Base-by-base conservation (phyloP, 164 flowering plant species). In the Chloranthus sessilifolius region DNA sequence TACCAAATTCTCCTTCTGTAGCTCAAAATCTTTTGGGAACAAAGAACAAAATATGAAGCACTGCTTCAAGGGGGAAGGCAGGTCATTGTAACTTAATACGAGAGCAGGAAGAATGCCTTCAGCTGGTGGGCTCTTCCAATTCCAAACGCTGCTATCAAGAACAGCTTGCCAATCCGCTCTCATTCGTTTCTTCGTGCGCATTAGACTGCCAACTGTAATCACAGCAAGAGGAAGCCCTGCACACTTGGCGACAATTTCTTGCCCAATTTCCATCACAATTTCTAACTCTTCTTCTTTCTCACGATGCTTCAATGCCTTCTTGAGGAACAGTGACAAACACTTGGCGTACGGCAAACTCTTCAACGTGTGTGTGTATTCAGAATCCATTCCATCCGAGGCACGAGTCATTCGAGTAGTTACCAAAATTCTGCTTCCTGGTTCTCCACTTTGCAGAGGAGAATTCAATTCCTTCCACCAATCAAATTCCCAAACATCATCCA, bases 401-500 rank as follows among this genome's bases (percentile, higher is more conserved):
- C 24, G 3, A 12, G 4, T 21, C 24, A 17, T 20, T 7, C 46
- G 19, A 17, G 46, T 42, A 6, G 46, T 38, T 17, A 38, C 42
- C 15, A 38, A 38, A 8, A 38, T 21, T 21, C 42, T 10, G 19
- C 42, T 38, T 9, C 42, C 42, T 21, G 19, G 7, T 7, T 17
- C 42, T n/a, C 21, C 21, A 10, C 15, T 21, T n/a, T 9, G 42
- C 21, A 38, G 4, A n/a, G 19, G 9, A 4, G 23, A 20, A 16
- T 42, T 20, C 26, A 17, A 42, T 12, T 42, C 24, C 4, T 1
- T 20, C 12, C 46, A 17, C 22, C 24, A 16, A 5, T 17, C 23
- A 42, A 2, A 5, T n/a, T 38, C 12, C 46, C 46, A 42, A 16
- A 42, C 46, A 42, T 42, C 46, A 20, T 42, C 24, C 12, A 42